Base-by-base conservation (phyloP, 129 eudicot genomes). In the Lactuca sativa region DNA sequence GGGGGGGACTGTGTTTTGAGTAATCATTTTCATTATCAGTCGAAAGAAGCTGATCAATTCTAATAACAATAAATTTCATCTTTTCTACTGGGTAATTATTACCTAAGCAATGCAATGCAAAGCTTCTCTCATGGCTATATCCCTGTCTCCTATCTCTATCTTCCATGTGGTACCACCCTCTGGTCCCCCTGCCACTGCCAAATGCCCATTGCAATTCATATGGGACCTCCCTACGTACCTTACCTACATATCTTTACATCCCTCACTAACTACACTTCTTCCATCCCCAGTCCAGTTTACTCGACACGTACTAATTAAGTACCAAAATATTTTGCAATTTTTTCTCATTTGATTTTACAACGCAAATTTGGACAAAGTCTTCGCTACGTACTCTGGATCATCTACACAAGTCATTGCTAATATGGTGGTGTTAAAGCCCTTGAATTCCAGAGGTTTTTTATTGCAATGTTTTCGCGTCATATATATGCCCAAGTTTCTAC, bases 1-100 rank as follows among this genome's bases (percentile, higher is more conserved):
- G n/a, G 49, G 73, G 73, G 73, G 62, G 72, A 67, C 62, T 67
- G 30, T 16, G 49, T 67, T 51, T 48, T 30, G 34, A 66, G 32
- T 66, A 34, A 18, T 41, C n/a, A 63, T 63, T 64, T 64, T 41
- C 69, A 44, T 44, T 64, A 21, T 64, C 5, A 47, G 40, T 60
- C 43, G 43, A 38, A 38, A n/a, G 52, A 44, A 44, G n/a, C 3
- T 43, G 12, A 44, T 44, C 52, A 60, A 31, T 17, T 38, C 41
- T 64, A 64, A 64, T 43, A 64, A 41, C 55, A 64, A 16, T 64
- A 16, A 17, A 64, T 17, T 63, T 11, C 33, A 38, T 38, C 34
- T 9, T 64, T 64, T 32, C 6, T 32, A 31, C 44, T 40, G 44
- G 7, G 0, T 3, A 43, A 43, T 7, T 7, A 44, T 11, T 44